Evolutionary conservation across 306 rosid species (phyloP), one percentile per base, ranked within the genome.

Genomic region (Dalbergia cultrata): DNA sequence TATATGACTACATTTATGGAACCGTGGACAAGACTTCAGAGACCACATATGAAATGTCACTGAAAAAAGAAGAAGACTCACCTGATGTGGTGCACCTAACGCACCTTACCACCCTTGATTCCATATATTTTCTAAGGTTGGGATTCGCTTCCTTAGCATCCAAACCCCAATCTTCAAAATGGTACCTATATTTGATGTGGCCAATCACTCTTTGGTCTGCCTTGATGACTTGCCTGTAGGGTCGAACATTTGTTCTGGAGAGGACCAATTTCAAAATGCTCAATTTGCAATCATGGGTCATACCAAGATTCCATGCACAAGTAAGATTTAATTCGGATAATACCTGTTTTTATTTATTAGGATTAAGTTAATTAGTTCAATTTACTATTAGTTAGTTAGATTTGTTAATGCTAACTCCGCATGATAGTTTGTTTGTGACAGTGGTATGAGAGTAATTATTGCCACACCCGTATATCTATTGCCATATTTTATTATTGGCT

Each of bases 101-200:
- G 14, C 98, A 94, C 64, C 81, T 94, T 2, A 94, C 92, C 7
- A 90, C 89, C 13, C 90, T 91, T 0, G 88, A 88, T 4, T 94
- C 98, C 0, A 82, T 94, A 5, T 94, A 84, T 35, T 93, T 92
- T 60, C 81, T 89, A 7, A 83, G 89, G 10, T 73, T 89, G 13
- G 97, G 91, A 11, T 89, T 89, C 74, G 80, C 95, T 33, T 68
- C 88, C 33, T 68, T 92, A 33, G 94, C 98, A 33, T 92, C 97
- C 0, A 37, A 6, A 21, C 97, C 94, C 0, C 78, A 84, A 58
- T 56, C 87, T 47, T 81, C 91, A 17, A 19, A 52, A 9, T 89
- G 92, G 93, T 88, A 85, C 84, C 47, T 87, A 3, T 64, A 84
- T 65, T 41, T 90, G 17, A 74, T 92, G 84, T 90, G 95, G 90